phyloP scores from a whole-genome alignment of 768 basidiomycete genomes.

The Suillus bovinus region DNA sequence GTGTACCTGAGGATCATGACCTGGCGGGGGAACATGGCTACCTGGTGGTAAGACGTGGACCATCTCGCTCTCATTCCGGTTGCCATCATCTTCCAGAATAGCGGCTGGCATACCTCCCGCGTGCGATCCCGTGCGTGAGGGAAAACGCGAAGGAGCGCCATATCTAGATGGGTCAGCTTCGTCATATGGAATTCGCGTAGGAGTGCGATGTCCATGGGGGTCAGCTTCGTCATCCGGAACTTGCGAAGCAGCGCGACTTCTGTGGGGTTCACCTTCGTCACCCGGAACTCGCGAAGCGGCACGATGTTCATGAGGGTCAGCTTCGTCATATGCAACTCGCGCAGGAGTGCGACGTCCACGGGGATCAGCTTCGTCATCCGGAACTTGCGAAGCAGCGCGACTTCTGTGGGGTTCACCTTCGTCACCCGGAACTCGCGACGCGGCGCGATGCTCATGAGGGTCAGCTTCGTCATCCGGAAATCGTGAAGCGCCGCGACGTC shows the following conservation, averaged over 20 bases:
- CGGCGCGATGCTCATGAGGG: neutral
- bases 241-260: neutral
- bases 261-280: neutral
- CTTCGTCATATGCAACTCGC: no score
- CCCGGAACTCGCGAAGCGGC: neutral
- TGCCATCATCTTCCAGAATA: constrained; percentile 20
- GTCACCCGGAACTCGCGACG: neutral
- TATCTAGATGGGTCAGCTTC: constrained; percentile 3
- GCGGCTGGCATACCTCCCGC: constrained; percentile 13
- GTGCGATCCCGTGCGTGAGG: constrained; percentile 21
- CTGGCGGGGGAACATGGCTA: constrained; percentile 18
- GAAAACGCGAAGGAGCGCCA: constrained; percentile 10
- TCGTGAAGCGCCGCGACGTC: neutral
- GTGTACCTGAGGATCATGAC: constrained; percentile 11
- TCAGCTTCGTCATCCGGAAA: neutral
- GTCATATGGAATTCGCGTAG: neutral
- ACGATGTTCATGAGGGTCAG: constrained; percentile 3
- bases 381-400: neutral
- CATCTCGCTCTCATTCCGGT: constrained; percentile 25
- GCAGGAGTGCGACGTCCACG: neutral
- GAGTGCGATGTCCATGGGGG: no score
- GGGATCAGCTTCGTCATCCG: constrained; percentile 1
- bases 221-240: no score
- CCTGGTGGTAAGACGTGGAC: constrained; percentile 23
- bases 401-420: neutral